Evolutionary conservation across 1,284 basidiomycete genomes (phyloP), one percentile per base, ranked within the genome.

Genomic region (Apiotrichum gracile): DNA sequence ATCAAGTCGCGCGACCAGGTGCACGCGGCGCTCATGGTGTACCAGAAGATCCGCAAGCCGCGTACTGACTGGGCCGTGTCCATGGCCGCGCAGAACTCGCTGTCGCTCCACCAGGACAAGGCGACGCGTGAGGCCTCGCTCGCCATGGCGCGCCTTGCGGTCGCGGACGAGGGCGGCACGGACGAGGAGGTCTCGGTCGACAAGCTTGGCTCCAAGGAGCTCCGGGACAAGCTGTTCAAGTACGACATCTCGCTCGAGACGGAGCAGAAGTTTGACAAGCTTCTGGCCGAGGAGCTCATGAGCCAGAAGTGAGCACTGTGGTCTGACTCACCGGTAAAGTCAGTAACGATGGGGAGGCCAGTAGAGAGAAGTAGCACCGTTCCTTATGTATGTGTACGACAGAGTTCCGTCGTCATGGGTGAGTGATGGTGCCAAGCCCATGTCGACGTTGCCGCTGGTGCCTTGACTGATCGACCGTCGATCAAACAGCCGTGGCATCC

Each of bases 111-210:
- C 51, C 61, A 69, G 21, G 60, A 60, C 47, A 62, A 59, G 39
- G 60, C 55, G 39, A 59, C 58, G 17, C 54, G 66, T 47, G 63
- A 67, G 49, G 52, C 56, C 3, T 46, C 47, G 14, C 61, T 68
- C 52, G 61, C 52, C 19, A 54, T 57, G 37, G 56, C 60, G 16
- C 47, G 62, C 48, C 58, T 61, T 39, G 52, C 55, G 5, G 47
- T 52, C 16, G 61, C 58, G 46, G 52, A 54, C 37, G 51, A 62
- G 24, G 62, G 59, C 13, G 55, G 61, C 29, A 43, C 22, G 4
- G 52, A 35, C 38, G 56, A 64, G 5, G 44, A 57, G 25, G 60
- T 59, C n/a, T 52, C 52, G 3, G 61, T 85, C 55, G 85, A 87
- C 64, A 42, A 35, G 29, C 39, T 50, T 5, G 41, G 40, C 35